These are phyloP conservation scores for Neurospora intermedia DNA, from an alignment of 495 filamentous ascomycete genomes.

Conservation along the genomic window DNA sequence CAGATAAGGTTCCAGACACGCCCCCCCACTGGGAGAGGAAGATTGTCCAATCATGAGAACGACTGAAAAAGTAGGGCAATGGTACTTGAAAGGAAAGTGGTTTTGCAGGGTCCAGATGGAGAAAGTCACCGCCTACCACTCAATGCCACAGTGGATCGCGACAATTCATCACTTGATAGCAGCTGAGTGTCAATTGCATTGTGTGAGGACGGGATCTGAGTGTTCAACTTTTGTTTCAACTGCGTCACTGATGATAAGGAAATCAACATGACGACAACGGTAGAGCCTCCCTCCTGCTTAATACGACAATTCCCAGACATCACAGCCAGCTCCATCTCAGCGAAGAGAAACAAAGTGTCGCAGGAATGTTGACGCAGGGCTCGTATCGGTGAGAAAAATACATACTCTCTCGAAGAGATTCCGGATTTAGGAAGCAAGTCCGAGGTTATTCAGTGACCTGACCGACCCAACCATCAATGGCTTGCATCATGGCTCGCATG, in stretches of 20 bases:
- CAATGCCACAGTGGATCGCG: not conserved
- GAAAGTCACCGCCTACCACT: not conserved
- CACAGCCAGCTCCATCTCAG: not conserved
- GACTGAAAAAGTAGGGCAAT: not conserved
- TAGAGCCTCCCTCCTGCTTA: not conserved
- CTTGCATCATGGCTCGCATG: too few species aligned
- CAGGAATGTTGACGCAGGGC: not conserved
- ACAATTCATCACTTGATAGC: not conserved
- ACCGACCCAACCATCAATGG: not conserved
- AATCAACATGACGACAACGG: not conserved
- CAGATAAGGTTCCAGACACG: not conserved
- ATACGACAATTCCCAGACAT: not conserved
- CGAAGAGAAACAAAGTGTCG: not conserved
- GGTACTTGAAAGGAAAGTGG: not conserved
- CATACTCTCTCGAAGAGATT: not conserved
- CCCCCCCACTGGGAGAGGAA: constrained; percentile 1
- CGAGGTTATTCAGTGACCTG: not conserved
- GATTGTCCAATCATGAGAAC: constrained; percentile 9
- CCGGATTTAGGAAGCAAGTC: not conserved
- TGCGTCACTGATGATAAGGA: not conserved
- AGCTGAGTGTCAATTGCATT: not conserved
- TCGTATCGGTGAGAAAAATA: not conserved
- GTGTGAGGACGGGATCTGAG: not conserved
- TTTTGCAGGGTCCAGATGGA: not conserved
- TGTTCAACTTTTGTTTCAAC: not conserved